phyloP scores from a whole-genome alignment of 2,329 filamentous ascomycete species.

The Trichoderma asperellum region DNA sequence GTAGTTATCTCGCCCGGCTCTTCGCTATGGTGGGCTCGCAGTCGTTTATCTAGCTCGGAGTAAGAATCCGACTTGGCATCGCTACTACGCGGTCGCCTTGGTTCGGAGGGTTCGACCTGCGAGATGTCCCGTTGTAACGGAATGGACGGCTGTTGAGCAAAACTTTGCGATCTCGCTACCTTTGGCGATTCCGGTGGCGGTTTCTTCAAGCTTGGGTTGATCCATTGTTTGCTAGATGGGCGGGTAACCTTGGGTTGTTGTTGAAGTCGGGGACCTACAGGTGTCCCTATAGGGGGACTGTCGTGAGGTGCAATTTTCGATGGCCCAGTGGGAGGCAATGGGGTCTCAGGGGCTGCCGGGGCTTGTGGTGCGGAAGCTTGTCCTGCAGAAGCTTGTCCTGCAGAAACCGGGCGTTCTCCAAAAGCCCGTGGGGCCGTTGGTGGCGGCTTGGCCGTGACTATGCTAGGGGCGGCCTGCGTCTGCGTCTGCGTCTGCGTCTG shows the following conservation, averaged over 20 bases:
- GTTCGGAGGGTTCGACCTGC: conserved; percentile 44
- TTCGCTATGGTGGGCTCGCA: conserved; percentile 48
- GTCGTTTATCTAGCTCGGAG: conserved; percentile 41
- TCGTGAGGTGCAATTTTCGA: conserved; percentile 48
- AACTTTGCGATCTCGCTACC: conserved; percentile 54
- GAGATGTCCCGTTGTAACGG: conserved; percentile 45
- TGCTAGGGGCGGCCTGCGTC: conserved; percentile 36
- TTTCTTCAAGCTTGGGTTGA: conserved; percentile 58
- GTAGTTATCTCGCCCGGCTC: conserved; percentile 54
- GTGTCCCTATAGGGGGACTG: conserved; percentile 50
- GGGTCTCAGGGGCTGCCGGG: conserved; percentile 41
- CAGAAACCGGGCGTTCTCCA: conserved; percentile 53
- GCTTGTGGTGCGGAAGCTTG: conserved; percentile 5
- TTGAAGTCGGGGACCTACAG: conserved; percentile 58
- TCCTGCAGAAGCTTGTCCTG: conserved; percentile 41
- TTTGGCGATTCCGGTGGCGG: conserved; percentile 57
- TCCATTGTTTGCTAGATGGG: conserved; percentile 63
- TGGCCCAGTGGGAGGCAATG: conserved; percentile 46
- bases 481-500: background rate
- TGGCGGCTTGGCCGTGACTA: conserved; percentile 50
- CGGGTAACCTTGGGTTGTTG: conserved; percentile 51
- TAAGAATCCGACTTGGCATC: conserved; percentile 54
- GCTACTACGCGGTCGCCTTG: conserved; percentile 56
- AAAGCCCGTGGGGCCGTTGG: conserved; percentile 59
- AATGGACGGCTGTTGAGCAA: conserved; percentile 48